A percentile compares a stretch with the other conserved stretches of the same genome.
Conservation (phyloP, 2,329 filamentous ascomycete genomes). For the Fusarium hostae region DNA sequence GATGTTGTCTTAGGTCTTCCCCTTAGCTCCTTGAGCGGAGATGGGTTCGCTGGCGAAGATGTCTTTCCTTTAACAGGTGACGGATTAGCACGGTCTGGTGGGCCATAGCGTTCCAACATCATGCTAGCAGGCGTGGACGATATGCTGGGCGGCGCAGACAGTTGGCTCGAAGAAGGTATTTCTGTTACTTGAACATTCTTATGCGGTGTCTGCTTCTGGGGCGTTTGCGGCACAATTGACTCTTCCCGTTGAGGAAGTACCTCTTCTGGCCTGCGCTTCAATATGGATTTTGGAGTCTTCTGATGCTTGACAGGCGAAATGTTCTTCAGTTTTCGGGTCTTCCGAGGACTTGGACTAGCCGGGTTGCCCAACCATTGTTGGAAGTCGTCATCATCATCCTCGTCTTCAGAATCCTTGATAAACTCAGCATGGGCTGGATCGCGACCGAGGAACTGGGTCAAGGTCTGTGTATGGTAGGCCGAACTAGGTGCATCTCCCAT, state of each 20-base stretch:
- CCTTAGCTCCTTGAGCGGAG: constrained; percentile 37
- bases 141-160: constrained; percentile 53
- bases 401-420: constrained; percentile 55
- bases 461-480: constrained; percentile 55
- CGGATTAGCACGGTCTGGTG: constrained; percentile 42
- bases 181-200: constrained; percentile 49
- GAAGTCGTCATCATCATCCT: constrained; percentile 47
- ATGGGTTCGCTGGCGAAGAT: constrained; percentile 38
- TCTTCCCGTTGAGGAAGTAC: constrained; percentile 41
- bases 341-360: constrained; percentile 44
- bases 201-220: constrained; percentile 53
- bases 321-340: constrained; percentile 7
- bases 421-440: constrained; percentile 29
- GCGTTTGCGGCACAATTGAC: constrained; percentile 57
- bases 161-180: constrained; percentile 57
- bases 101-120: constrained; percentile 54
- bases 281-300: constrained; percentile 32
- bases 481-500: constrained; percentile 48
- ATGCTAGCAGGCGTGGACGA: constrained; percentile 55
- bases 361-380: constrained; percentile 49
- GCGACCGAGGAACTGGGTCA: constrained; percentile 53
- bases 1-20: constrained; percentile 36
- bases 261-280: constrained; percentile 23
- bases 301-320: constrained; percentile 23
- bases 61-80: constrained; percentile 55